These are phyloP conservation scores for Panicum virgatum DNA, from an alignment of 202 grass and related monocot genomes.

Conservation along the genomic window DNA sequence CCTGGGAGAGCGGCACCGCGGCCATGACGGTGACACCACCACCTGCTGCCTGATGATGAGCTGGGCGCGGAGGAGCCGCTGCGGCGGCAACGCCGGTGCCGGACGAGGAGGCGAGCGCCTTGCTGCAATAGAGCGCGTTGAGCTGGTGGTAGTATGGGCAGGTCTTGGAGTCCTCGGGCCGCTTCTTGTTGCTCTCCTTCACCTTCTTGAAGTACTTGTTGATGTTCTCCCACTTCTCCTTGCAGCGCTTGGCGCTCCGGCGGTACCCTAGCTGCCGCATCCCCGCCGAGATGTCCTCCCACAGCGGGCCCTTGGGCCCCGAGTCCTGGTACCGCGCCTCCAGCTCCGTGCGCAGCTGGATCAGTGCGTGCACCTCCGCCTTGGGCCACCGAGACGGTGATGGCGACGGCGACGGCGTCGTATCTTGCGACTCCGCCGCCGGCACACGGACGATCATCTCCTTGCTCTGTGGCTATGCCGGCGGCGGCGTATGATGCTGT, in stretches of 20 bases:
- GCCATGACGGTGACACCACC: constrained; percentile 26
- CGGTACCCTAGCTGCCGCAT: constrained; percentile 81
- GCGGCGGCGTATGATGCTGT: not conserved
- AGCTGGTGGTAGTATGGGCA: constrained; percentile 99
- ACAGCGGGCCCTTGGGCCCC: constrained; percentile 81
- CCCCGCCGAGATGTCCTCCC: constrained; percentile 92
- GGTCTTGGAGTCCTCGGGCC: constrained; percentile 87
- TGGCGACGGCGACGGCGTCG: constrained; percentile 29
- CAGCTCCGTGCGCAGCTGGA: constrained; percentile 76
- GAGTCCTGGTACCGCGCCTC: constrained; percentile 77
- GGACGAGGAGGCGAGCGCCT: constrained; percentile 36
- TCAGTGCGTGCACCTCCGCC: constrained; percentile 92
- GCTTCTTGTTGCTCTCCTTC: constrained; percentile 90
- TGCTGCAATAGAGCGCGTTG: constrained; percentile 84
- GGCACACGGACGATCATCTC: constrained; percentile 4
- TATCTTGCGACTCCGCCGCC: constrained; percentile 31
- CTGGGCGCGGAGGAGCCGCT: not conserved
- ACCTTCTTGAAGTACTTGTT: constrained; percentile 99
- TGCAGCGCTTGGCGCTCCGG: constrained; percentile 87
- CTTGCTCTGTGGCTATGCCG: constrained; percentile 7
- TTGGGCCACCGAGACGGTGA: constrained; percentile 93
- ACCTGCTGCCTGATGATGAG: not conserved
- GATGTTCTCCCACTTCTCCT: constrained; percentile 99
- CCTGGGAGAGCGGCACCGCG: constrained; percentile 46
- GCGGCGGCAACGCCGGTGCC: not conserved